Evolutionary conservation across 148 eudicot genomes (phyloP).

Genomic region (Dysphania ambrosioides): DNA sequence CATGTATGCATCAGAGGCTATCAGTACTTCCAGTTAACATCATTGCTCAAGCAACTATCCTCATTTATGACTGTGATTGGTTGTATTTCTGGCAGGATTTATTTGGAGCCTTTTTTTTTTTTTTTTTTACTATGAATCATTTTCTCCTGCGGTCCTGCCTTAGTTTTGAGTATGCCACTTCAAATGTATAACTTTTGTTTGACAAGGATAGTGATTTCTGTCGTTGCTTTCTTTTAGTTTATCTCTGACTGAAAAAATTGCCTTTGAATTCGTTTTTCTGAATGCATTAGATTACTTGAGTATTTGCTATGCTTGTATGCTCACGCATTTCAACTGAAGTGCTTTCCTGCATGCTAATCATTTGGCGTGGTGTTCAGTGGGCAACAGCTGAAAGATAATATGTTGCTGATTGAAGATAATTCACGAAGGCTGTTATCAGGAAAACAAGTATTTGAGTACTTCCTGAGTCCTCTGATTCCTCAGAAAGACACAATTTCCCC

Average conservation of each 20-base stretch:
- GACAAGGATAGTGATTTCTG: too few species aligned
- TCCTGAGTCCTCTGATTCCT: slow-evolving; percentile 19
- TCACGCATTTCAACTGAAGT: not conserved
- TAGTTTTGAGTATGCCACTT: too few species aligned
- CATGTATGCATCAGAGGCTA: not conserved
- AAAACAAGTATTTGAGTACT: slow-evolving; percentile 21
- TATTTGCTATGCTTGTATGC: not conserved
- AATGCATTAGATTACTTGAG: not conserved
- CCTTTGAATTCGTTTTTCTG: too few species aligned
- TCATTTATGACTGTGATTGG: too few species aligned
- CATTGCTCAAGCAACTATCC: not conserved
- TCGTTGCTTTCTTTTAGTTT: too few species aligned
- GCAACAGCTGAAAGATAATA: slow-evolving; percentile 22
- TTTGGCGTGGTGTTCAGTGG: slow-evolving; percentile 15
- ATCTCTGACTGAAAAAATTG: too few species aligned
- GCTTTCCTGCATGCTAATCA: not conserved
- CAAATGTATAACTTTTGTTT: too few species aligned
- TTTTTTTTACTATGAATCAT: not conserved
- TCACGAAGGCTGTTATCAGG: slow-evolving; percentile 18
- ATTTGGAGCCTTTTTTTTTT: not conserved
- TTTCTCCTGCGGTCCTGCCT: too few species aligned
- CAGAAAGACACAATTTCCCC: not conserved
- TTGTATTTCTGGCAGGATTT: too few species aligned
- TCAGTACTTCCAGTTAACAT: not conserved
- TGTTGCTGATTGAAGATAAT: slow-evolving; percentile 22